These are phyloP conservation scores for Phlyctochytrium bullatum DNA, from an alignment of 192 early-diverging fungal genomes.

Conservation along the genomic window DNA sequence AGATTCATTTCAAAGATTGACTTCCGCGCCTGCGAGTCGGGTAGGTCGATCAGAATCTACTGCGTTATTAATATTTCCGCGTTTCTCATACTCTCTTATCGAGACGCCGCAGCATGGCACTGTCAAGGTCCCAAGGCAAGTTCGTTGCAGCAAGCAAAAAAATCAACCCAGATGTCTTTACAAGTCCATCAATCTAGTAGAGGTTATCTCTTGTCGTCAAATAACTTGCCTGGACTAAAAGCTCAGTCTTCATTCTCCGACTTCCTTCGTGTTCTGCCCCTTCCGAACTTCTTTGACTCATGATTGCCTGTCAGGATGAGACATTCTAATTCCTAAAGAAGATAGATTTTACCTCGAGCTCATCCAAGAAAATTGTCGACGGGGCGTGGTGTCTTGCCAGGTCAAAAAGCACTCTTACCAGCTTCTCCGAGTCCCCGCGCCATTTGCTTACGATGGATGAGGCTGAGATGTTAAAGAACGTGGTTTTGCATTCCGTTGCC, in stretches of 20 bases:
- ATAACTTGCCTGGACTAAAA: slow-evolving; percentile 47
- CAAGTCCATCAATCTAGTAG: slow-evolving; percentile 52
- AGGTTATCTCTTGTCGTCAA: neutral
- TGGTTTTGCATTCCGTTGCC: slow-evolving; percentile 59
- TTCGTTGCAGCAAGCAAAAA: slow-evolving; percentile 56
- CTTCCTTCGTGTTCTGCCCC: slow-evolving; percentile 56
- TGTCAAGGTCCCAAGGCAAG: slow-evolving; percentile 59
- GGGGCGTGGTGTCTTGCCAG: slow-evolving; percentile 56
- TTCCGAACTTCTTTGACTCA: slow-evolving; percentile 50
- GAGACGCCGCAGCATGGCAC: slow-evolving; percentile 53
- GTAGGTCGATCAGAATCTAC: slow-evolving; percentile 53
- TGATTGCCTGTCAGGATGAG: slow-evolving; percentile 35
- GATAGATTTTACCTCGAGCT: slow-evolving; percentile 37
- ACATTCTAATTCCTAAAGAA: neutral
- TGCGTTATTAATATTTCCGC: neutral
- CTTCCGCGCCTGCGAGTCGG: slow-evolving; percentile 35
- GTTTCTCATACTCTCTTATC: slow-evolving; percentile 45
- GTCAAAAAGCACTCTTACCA: slow-evolving; percentile 55
- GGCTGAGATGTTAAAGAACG: slow-evolving; percentile 59
- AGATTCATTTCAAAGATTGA: slow-evolving; percentile 44
- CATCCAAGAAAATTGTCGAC: slow-evolving; percentile 57
- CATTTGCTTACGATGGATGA: slow-evolving; percentile 57
- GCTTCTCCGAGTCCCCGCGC: slow-evolving; percentile 56
- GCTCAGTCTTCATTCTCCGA: slow-evolving; percentile 61
- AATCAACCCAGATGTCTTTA: slow-evolving; percentile 43